Conservation (phyloP, 2,329 filamentous ascomycete species). For the Curvularia verruculosa region DNA sequence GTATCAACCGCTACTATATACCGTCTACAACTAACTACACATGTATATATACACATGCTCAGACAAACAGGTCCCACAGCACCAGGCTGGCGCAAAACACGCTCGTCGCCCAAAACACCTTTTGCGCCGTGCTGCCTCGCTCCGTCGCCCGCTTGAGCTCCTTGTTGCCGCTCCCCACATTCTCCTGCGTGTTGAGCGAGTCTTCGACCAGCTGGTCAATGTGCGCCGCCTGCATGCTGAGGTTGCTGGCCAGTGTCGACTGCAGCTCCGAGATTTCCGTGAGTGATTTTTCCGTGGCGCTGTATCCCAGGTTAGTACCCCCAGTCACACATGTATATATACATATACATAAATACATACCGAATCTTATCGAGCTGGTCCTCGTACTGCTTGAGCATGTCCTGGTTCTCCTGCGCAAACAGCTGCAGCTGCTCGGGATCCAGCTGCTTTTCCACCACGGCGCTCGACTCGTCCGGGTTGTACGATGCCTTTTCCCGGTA, state of each 20-base stretch:
- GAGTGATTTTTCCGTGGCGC: constrained; percentile 86
- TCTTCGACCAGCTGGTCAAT: constrained; percentile 89
- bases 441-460: constrained; percentile 63
- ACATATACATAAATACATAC: constrained; percentile 59
- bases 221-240: constrained; percentile 83
- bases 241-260: constrained; percentile 82
- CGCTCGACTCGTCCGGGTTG: constrained; percentile 30
- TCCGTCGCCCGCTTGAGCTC: constrained; percentile 82
- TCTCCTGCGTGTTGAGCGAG: constrained; percentile 79
- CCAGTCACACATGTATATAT: not conserved
- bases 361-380: constrained; percentile 92
- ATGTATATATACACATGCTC: too few species aligned
- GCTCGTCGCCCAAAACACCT: constrained; percentile 56
- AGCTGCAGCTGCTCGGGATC: constrained; percentile 87
- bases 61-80: constrained; percentile 58
- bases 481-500: constrained; percentile 36
- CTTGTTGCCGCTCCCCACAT: constrained; percentile 87
- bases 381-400: constrained; percentile 92
- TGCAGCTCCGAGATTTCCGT: constrained; percentile 93
- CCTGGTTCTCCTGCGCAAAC: constrained; percentile 91
- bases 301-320: constrained; percentile 49
- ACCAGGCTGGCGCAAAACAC: constrained; percentile 55
- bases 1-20: constrained; percentile 8
- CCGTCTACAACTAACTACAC: not conserved
- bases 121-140: constrained; percentile 57